phyloP scores from a whole-genome alignment of 805 yeast genomes.

The Blastobotrys peoriensis region DNA sequence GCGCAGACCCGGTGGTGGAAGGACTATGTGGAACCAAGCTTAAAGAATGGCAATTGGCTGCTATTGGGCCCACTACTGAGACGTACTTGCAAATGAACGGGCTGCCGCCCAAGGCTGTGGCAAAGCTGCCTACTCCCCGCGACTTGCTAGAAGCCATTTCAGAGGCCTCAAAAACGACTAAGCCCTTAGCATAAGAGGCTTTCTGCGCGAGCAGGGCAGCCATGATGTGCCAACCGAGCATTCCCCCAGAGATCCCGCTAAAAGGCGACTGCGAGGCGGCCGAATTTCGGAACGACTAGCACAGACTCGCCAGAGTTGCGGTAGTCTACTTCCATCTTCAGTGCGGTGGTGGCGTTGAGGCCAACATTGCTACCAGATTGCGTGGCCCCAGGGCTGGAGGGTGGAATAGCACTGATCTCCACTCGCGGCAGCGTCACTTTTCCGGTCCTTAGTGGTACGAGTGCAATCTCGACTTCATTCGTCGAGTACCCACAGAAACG shows the following conservation, averaged over 20 bases:
- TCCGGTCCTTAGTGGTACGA: slow-evolving; percentile 76
- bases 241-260: too few relatives aligned
- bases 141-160: slow-evolving; percentile 42
- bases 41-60: slow-evolving; percentile 47
- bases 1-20: slow-evolving; percentile 58
- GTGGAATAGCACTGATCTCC: slow-evolving; percentile 35
- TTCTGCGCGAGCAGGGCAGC: too few relatives aligned
- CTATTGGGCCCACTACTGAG: slow-evolving; percentile 87
- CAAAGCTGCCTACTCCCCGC: slow-evolving; percentile 65
- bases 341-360: slow-evolving; percentile 3
- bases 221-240: too few relatives aligned
- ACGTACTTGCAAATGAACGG: slow-evolving; percentile 52
- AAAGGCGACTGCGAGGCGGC: slow-evolving; percentile 55
- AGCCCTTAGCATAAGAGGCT: too few relatives aligned
- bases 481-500: slow-evolving; percentile 35
- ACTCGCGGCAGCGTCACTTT: slow-evolving; percentile 62
- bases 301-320: slow-evolving; percentile 64
- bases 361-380: slow-evolving; percentile 8
- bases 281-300: slow-evolving; percentile 64
- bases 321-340: slow-evolving; percentile 53
- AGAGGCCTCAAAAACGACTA: too few relatives aligned
- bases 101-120: slow-evolving; percentile 55
- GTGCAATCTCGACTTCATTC: slow-evolving; percentile 34
- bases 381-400: slow-evolving; percentile 16
- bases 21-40: slow-evolving; percentile 30